Percentiles rank a stretch among this genome's conserved stretches.
Conservation (phyloP, 345 rosid species). For the Citrus reticulata region DNA sequence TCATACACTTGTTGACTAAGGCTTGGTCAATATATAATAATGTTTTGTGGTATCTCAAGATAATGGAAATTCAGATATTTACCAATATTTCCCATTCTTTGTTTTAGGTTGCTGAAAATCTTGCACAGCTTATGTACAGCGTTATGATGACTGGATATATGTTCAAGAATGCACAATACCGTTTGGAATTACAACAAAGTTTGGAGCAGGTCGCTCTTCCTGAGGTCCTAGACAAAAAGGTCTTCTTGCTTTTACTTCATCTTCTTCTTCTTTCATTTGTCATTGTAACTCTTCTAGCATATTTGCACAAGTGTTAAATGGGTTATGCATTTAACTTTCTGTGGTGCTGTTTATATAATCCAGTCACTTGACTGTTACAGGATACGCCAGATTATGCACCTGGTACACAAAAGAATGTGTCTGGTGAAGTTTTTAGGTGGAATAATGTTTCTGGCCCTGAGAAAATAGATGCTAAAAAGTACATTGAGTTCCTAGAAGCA, state of each 20-base stretch:
- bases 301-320: neutral
- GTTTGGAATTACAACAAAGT: slow-evolving; percentile 88
- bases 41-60: neutral
- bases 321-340: slow-evolving; percentile 1
- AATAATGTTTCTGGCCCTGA: slow-evolving; percentile 82
- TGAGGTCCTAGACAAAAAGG: slow-evolving; percentile 65
- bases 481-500: slow-evolving; percentile 90
- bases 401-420: slow-evolving; percentile 89
- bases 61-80: slow-evolving; percentile 1
- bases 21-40: neutral
- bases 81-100: slow-evolving; percentile 5
- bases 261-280: neutral
- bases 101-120: slow-evolving; percentile 93
- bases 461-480: slow-evolving; percentile 85
- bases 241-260: slow-evolving; percentile 11
- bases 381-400: slow-evolving; percentile 78
- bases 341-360: slow-evolving; percentile 3
- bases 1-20: neutral
- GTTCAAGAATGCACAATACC: slow-evolving; percentile 88
- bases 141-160: slow-evolving; percentile 97
- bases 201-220: slow-evolving; percentile 90
- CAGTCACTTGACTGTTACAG: slow-evolving; percentile 29
- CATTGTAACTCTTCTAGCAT: neutral
- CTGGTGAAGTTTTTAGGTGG: slow-evolving; percentile 95
- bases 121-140: slow-evolving; percentile 95